Evolutionary conservation across 2,329 filamentous ascomycete species (phyloP).

Genomic region (Trichoderma gracile): DNA sequence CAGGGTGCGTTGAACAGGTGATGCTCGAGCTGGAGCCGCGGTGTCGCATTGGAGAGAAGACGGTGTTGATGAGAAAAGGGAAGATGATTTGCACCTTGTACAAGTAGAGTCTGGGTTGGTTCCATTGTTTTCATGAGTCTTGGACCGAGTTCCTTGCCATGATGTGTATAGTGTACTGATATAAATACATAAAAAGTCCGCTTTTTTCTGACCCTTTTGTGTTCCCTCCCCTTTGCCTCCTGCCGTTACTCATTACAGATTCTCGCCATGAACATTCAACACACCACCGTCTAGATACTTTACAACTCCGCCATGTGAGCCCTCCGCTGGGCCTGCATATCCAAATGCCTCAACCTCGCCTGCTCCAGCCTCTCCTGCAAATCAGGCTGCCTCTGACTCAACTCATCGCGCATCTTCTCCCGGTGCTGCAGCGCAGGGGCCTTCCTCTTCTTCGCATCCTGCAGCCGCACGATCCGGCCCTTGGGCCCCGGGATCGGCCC

Average conservation of each 20-base stretch:
- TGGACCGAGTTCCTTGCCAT: slow-evolving; percentile 23
- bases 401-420: slow-evolving; percentile 46
- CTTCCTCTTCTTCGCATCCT: slow-evolving; percentile 87
- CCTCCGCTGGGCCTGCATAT: slow-evolving; percentile 54
- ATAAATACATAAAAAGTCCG: slow-evolving; percentile 45
- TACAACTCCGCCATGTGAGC: slow-evolving; percentile 31
- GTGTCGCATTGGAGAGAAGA: background rate
- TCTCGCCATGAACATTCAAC: background rate
- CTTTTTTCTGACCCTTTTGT: slow-evolving; percentile 30
- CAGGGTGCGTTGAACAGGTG: slow-evolving; percentile 42
- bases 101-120: slow-evolving; percentile 11
- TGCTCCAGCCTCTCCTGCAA: slow-evolving; percentile 49
- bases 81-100: slow-evolving; percentile 23
- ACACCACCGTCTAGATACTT: background rate
- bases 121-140: slow-evolving; percentile 31
- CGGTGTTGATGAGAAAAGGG: slow-evolving; percentile 9
- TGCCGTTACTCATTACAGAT: slow-evolving; percentile 19
- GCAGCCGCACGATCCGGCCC: slow-evolving; percentile 77
- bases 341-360: slow-evolving; percentile 53
- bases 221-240: background rate
- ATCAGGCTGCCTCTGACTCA: slow-evolving; percentile 51
- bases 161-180: slow-evolving; percentile 34
- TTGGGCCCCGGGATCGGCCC: slow-evolving; percentile 87
- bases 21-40: background rate
- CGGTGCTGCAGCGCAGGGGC: slow-evolving; percentile 53